These are phyloP conservation scores for Sclerotinia borealis DNA, from an alignment of 2,329 filamentous ascomycete genomes.

Conservation along the genomic window DNA sequence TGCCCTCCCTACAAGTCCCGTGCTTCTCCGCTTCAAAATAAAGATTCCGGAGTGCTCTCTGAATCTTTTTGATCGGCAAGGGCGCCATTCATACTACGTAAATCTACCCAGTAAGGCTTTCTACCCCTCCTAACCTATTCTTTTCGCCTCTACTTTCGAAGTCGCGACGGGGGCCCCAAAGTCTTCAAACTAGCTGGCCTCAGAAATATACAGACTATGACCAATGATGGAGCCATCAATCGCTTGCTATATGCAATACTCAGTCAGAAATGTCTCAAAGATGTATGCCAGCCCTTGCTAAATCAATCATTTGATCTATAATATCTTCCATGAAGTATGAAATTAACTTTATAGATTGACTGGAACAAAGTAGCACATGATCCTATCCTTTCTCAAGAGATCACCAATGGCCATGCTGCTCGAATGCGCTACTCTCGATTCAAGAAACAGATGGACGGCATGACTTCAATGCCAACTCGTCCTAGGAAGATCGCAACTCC, in stretches of 20 bases:
- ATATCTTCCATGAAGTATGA: background rate
- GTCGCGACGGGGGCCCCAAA: background rate
- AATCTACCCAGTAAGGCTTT: background rate
- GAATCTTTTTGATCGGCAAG: background rate
- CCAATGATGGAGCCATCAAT: conserved; percentile 43
- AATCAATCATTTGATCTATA: background rate
- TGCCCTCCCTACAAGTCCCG: background rate
- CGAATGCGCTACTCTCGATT: conserved; percentile 52
- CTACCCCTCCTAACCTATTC: background rate
- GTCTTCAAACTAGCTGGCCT: conserved; percentile 28
- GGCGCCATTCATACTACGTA: too few relatives aligned
- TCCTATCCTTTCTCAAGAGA: conserved; percentile 35
- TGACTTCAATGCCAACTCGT: conserved; percentile 19
- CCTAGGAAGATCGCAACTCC: conserved; percentile 14
- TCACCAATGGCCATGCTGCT: conserved; percentile 51
- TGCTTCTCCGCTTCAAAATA: conserved; percentile 3
- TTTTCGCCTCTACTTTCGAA: background rate
- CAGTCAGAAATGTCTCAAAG: conserved; percentile 48
- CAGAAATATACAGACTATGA: conserved; percentile 35
- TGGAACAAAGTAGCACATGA: conserved; percentile 46
- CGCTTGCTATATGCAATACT: conserved; percentile 50
- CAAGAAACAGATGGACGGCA: conserved; percentile 45
- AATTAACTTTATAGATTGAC: conserved; percentile 39
- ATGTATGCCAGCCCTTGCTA: conserved; percentile 32
- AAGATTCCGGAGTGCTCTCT: background rate